Base-by-base conservation (phyloP, 257 asterid genomes). In the Rehmannia glutinosa region DNA sequence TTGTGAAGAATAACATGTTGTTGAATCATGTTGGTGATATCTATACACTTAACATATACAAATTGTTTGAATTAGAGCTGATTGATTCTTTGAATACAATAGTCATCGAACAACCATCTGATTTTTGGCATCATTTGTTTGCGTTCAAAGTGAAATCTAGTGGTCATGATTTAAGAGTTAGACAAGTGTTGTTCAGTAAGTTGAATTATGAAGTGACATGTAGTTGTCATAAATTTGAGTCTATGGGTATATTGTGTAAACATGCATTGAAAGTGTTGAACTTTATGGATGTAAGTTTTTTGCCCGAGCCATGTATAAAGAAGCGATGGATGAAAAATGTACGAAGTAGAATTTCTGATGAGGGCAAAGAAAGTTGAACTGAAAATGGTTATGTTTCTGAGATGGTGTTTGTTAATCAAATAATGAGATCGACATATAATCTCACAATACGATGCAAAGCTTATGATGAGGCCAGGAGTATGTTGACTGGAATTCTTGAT, bases 221-320 rank as follows among this genome's bases (percentile, higher is more conserved):
- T 15, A 61, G 61, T 58, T 70, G 75, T n/a, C 27, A 32, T 2
- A 47, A 30, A 30, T 69, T 69, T 69, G 67, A 69, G 20, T 45
- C 52, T 4, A 4, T 32, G 38, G 46, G 73, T 6, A n/a, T n/a
- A n/a, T n/a, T n/a, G n/a, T n/a, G n/a, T n/a, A n/a, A n/a, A n/a
- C n/a, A n/a, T n/a, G n/a, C 64, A 4, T 24, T 66, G 36, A 67
- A 43, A 43, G 52, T 56, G 0, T 55, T 68, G 13, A 58, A 50
- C 25, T 16, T 42, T 36, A 46, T 55, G 36, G 36, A 30, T 30
- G 0, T 30, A 30, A 3, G 6, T 3, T 2, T 30, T 30, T 30
- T 30, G 7, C 68, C 62, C 17, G 28, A 60, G 1, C 8, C 38
- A 25, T 60, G 41, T 19, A 19, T 58, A 15, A n/a, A 41, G 13